Conservation (phyloP, 2,329 filamentous ascomycete species). For the Rosellinia necatrix region DNA sequence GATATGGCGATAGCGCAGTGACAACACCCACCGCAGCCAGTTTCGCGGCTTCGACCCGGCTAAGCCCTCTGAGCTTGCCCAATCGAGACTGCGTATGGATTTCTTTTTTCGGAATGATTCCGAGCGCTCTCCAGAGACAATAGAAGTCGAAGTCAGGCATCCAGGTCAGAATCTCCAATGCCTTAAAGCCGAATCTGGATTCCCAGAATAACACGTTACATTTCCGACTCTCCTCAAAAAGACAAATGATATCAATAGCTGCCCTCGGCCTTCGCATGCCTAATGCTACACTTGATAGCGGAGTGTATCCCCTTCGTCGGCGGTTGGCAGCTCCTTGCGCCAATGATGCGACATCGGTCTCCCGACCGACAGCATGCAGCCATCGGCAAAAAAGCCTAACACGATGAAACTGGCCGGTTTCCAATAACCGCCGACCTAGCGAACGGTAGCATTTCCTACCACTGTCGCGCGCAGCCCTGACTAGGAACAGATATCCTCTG, state of each 20-base stretch:
- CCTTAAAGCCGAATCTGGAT: constrained; percentile 28
- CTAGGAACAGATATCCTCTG: constrained; percentile 5
- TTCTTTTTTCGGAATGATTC: constrained; percentile 5
- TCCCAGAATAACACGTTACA: constrained; percentile 29
- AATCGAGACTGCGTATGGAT: background rate
- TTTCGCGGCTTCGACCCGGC: constrained; percentile 14
- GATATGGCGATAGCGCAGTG: constrained; percentile 28
- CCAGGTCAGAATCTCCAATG: constrained; percentile 27
- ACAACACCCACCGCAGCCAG: constrained; percentile 26
- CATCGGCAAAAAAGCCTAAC: constrained; percentile 30
- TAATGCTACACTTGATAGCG: constrained; percentile 33
- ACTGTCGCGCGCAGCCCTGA: background rate
- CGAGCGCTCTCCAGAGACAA: constrained; percentile 26
- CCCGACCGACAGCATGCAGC: constrained; percentile 34
- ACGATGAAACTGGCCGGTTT: constrained; percentile 27
- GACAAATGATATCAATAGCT: constrained; percentile 34
- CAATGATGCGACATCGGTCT: constrained; percentile 31
- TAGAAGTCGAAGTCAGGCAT: constrained; percentile 22
- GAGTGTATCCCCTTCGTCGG: constrained; percentile 18
- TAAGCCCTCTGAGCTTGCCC: background rate
- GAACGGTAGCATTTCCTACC: constrained; percentile 19
- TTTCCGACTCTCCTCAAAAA: constrained; percentile 22
- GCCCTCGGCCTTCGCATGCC: constrained; percentile 30
- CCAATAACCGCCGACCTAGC: constrained; percentile 31
- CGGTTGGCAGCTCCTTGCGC: constrained; percentile 22